Evolutionary conservation across 2,329 filamentous ascomycete genomes (phyloP), one percentile per base, ranked within the genome.

Genomic region (Fusarium verticillioides): DNA sequence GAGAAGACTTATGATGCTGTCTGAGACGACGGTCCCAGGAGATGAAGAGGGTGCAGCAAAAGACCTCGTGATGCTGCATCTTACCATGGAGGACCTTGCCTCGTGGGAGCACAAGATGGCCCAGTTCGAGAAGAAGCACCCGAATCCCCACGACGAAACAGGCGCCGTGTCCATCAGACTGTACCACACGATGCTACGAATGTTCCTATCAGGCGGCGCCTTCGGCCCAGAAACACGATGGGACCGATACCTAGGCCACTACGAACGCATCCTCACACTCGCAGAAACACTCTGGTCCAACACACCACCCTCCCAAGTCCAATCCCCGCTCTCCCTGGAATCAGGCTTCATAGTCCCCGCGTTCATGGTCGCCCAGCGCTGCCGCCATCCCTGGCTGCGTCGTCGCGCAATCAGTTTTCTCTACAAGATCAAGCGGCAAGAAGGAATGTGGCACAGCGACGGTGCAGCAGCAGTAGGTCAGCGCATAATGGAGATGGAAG

Each of bases 371-470:
- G 66, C 63, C 0, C 73, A 76, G 9, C 75, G 79, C 5, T 82
- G 81, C 23, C 77, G 81, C 0, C 81, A 82, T 61, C 78, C 80
- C 0, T 56, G 74, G 32, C 50, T 81, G 2, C 75, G 81, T 4
- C 72, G 79, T 19, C 69, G 77, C 7, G 78, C 75, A 3, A 54
- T 81, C 10, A 43, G 56, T 8, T 68, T 81, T 7, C 53, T 82
- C 10, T 47, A 62, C 19, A 64, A 60, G 28, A 57, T 77, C 23
- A 79, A 78, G n/a, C 62, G 81, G 23, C 79, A 80, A 19, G 81
- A 82, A 37, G 81, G 80, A 5, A 73, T 78, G 64, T 82, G 80
- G 81, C 74, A 75, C 61, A 81, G 81, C 50, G 72, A 74, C n/a
- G 78, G 74, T 4, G 72, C 78, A 4, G 77, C 78, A 12, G 72